Percentiles rank a stretch among this genome's conserved stretches.
Evolutionary conservation across 1,139 yeast species (phyloP).

Genomic region (Geotrichum bryndzae): DNA sequence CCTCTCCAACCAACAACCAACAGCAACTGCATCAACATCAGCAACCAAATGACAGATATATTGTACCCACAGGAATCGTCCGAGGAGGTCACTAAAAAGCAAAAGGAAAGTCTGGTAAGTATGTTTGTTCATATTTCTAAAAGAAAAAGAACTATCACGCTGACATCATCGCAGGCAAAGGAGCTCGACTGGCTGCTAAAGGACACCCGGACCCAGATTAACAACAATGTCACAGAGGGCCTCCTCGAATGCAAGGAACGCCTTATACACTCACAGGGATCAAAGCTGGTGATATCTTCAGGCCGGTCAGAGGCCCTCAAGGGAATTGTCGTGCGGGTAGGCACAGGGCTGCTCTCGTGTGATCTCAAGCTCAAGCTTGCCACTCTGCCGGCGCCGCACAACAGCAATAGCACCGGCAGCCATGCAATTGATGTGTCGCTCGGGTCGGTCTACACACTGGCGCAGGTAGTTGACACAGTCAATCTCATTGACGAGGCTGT

Average conservation of each 20-base stretch:
- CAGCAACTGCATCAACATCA: not conserved
- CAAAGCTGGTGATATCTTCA: slow-evolving; percentile 33
- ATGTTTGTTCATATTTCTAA: not conserved
- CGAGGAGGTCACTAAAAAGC: slow-evolving; percentile 5
- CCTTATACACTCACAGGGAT: slow-evolving; percentile 27
- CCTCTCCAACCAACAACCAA: not conserved
- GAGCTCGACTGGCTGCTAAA: slow-evolving; percentile 32
- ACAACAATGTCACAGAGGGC: slow-evolving; percentile 26
- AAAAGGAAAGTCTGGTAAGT: slow-evolving; percentile 12
- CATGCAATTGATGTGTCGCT: not conserved
- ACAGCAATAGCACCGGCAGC: not conserved
- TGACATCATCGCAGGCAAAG: not conserved
- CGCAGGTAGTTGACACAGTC: slow-evolving; percentile 27
- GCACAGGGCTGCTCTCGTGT: slow-evolving; percentile 26
- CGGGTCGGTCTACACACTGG: slow-evolving; percentile 18
- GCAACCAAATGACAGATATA: slow-evolving; percentile 6
- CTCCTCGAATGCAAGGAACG: slow-evolving; percentile 29
- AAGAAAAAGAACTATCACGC: not conserved
- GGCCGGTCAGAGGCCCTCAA: slow-evolving; percentile 32
- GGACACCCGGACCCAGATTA: slow-evolving; percentile 26
- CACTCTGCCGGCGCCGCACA: slow-evolving; percentile 5
- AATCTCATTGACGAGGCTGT: slow-evolving; percentile 21
- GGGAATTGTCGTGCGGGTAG: slow-evolving; percentile 31
- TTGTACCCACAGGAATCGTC: slow-evolving; percentile 6
- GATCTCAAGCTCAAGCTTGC: slow-evolving; percentile 27